Evolutionary conservation across 1,284 basidiomycete species (phyloP), one percentile per base, ranked within the genome.

Genomic region (Mycosarcoma mackinlayi): DNA sequence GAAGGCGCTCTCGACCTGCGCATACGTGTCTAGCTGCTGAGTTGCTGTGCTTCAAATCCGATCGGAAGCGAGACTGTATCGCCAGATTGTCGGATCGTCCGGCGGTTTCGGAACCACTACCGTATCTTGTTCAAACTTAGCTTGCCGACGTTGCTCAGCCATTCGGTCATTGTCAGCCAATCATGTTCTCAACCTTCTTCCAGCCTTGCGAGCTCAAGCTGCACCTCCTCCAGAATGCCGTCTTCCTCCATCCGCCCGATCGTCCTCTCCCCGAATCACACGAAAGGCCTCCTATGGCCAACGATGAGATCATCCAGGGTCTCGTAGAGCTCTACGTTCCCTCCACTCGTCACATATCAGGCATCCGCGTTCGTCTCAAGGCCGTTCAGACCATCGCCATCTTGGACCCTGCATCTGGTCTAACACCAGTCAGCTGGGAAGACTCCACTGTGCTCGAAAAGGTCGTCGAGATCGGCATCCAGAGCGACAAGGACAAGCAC

Each of bases 321-420:
- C 65, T 82, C 16, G 75, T 82, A 27, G 80, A 82, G 56, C 65
- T 82, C 45, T 71, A 76, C 45, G 78, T 79, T 3, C 81, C 81
- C 14, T 67, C 75, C 18, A 64, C 62, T 8, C 72, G 81, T 13
- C 74, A 76, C 48, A 80, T 82, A 30, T 68, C 73, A 4, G 81
- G 77, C 31, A 76, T 82, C 49, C 68, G 77, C 19, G 79, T 82
- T 6, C 73, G 78, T 18, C 47, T 82, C 8, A 66, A 73, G 37
- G 80, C 71, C 1, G 73, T 80, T 2, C 79, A 81, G 58, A 80
- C 78, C 24, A 64, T 81, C 35, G 81, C 78, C 33, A 60, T 80
- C 28, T 62, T 82, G 24, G 78, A 81, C 42, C 48, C 79, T 2
- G 40, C 63, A 4, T 60, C 73, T 14, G 71, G 68, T 33, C 64